Evolutionary conservation across 2,329 filamentous ascomycete genomes (phyloP).

Genomic region (Penicillium sp.): DNA sequence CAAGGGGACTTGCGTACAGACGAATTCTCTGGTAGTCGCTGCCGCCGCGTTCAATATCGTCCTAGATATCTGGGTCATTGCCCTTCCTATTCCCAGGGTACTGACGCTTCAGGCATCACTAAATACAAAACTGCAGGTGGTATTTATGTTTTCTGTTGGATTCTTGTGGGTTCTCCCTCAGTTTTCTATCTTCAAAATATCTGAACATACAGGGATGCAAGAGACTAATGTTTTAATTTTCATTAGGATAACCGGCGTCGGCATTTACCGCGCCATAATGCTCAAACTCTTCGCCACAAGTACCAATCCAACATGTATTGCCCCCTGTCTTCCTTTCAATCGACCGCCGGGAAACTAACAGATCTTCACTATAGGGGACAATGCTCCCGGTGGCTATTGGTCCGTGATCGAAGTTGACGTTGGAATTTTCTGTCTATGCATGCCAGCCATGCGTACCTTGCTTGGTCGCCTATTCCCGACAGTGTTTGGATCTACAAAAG

Average conservation of each 20-base stretch:
- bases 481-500: slow-evolving; percentile 3
- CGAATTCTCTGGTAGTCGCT: background rate
- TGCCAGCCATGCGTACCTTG: slow-evolving; percentile 14
- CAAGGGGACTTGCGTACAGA: background rate
- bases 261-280: slow-evolving; percentile 15
- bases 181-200: background rate
- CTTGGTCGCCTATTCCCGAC: slow-evolving; percentile 10
- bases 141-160: background rate
- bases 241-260: slow-evolving; percentile 14
- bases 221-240: background rate
- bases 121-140: slow-evolving; percentile 9
- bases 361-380: slow-evolving; percentile 8
- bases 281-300: slow-evolving; percentile 8
- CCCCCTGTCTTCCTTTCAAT: background rate
- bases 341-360: background rate
- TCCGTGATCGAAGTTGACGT: slow-evolving; percentile 15
- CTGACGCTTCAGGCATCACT: slow-evolving; percentile 9
- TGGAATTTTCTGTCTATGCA: slow-evolving; percentile 13
- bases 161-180: background rate
- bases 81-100: slow-evolving; percentile 13
- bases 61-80: slow-evolving; percentile 11
- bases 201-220: background rate
- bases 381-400: slow-evolving; percentile 15
- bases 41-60: slow-evolving; percentile 4
- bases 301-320: slow-evolving; percentile 6